A percentile compares a stretch with the other conserved stretches of the same genome.
phyloP scores from a whole-genome alignment of 1,284 basidiomycete genomes.

The Cryptococcus sp. region DNA sequence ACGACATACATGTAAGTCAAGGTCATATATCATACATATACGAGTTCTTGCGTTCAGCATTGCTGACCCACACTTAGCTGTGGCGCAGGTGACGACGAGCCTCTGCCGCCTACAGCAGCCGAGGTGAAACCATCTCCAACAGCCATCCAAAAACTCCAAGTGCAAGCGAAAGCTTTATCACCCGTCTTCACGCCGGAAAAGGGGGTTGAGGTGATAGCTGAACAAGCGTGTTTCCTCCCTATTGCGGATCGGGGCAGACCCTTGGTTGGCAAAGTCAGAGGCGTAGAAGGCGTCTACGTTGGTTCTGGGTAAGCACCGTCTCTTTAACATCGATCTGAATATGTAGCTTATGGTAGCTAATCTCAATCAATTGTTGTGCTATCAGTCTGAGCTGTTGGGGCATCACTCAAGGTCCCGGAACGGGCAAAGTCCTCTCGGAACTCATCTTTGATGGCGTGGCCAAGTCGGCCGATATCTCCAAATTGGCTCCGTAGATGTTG shows the following conservation, averaged over 20 bases:
- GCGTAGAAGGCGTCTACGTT: conserved; percentile 54
- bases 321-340: neutral
- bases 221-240: conserved; percentile 61
- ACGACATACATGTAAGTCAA: conserved; percentile 49
- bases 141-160: conserved; percentile 53
- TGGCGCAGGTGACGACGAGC: conserved; percentile 48
- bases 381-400: conserved; percentile 41
- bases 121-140: conserved; percentile 49
- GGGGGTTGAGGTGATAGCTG: conserved; percentile 49
- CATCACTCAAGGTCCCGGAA: conserved; percentile 56
- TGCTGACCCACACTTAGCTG: conserved; percentile 37
- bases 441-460: conserved; percentile 57
- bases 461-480: conserved; percentile 57
- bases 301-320: conserved; percentile 45
- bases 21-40: neutral
- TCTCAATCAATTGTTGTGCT: conserved; percentile 1
- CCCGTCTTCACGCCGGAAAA: conserved; percentile 48
- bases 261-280: conserved; percentile 55
- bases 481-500: conserved; percentile 50
- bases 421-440: conserved; percentile 58
- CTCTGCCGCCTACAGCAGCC: conserved; percentile 50
- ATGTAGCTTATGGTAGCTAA: neutral
- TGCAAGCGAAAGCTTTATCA: conserved; percentile 55
- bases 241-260: conserved; percentile 58
- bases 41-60: neutral